These are phyloP conservation scores for Draba incana DNA, from an alignment of 345 rosid species.

Conservation along the genomic window DNA sequence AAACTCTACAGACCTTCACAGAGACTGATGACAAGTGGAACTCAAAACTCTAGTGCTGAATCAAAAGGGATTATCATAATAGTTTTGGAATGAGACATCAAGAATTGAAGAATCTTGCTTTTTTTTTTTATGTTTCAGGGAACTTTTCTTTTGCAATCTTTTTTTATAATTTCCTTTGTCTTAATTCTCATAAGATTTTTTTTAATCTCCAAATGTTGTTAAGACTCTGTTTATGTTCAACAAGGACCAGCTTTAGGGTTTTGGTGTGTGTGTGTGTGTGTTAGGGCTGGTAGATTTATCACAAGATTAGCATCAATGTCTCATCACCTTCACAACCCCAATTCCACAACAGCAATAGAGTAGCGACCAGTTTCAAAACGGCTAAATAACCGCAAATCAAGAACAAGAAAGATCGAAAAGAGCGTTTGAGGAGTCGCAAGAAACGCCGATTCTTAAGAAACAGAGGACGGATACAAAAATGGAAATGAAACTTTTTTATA, in stretches of 20 bases:
- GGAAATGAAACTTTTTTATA: too few species aligned
- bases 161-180: too few species aligned
- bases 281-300: too few species aligned
- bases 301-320: too few species aligned
- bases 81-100: constrained; percentile 12
- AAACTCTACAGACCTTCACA: constrained; percentile 24
- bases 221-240: neutral
- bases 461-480: too few species aligned
- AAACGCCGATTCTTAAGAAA: neutral
- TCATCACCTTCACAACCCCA: too few species aligned
- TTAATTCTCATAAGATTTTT: neutral
- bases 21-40: constrained; percentile 28
- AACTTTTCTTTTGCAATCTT: neutral
- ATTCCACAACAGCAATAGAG: too few species aligned
- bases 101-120: neutral
- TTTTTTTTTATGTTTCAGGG: neutral
- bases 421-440: too few species aligned
- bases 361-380: too few species aligned
- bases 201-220: neutral
- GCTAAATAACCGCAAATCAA: too few species aligned
- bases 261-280: too few species aligned
- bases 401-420: neutral
- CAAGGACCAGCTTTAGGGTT: too few species aligned
- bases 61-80: constrained; percentile 37
- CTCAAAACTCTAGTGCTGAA: constrained; percentile 22